Conservation (phyloP, 1,284 basidiomycete genomes). For the Ceratobasidium sp. region DNA sequence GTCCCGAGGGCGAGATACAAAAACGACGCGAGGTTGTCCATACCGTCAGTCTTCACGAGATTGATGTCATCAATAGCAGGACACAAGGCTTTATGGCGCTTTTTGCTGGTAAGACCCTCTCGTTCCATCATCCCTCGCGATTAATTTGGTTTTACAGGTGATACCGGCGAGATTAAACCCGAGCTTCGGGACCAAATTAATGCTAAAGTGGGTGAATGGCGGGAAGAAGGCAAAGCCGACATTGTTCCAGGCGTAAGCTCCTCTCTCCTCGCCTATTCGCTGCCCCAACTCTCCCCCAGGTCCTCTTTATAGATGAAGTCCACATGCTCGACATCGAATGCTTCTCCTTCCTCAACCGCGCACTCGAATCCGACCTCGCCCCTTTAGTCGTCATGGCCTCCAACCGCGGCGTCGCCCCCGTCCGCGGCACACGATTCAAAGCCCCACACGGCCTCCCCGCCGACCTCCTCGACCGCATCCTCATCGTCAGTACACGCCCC, state of each 20-base stretch:
- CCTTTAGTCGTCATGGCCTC: constrained; percentile 99
- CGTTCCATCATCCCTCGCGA: constrained; percentile 76
- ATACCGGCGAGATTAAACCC: constrained; percentile 99
- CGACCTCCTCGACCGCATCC: constrained; percentile 92
- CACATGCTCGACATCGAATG: constrained; percentile 99
- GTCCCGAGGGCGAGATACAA: constrained; percentile 97
- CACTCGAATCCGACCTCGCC: constrained; percentile 92
- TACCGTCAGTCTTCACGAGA: constrained; percentile 97
- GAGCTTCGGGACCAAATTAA: constrained; percentile 98
- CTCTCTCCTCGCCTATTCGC: constrained; percentile 16
- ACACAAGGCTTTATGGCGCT: constrained; percentile 86
- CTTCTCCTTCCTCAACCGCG: constrained; percentile 98
- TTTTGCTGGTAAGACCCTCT: constrained; percentile 62
- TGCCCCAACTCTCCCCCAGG: constrained; percentile 61
- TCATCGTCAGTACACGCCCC: constrained; percentile 95
- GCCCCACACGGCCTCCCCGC: constrained; percentile 96
- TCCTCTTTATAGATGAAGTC: constrained; percentile 94
- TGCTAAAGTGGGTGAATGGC: constrained; percentile 96
- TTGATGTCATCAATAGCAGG: constrained; percentile 98
- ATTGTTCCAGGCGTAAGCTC: constrained; percentile 91
- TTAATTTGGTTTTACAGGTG: constrained; percentile 66
- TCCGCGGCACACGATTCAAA: constrained; percentile 94
- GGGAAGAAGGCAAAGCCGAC: constrained; percentile 98
- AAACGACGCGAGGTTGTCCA: constrained; percentile 97
- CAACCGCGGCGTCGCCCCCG: constrained; percentile 94